Evolutionary conservation across 1,284 basidiomycete genomes (phyloP), one percentile per base, ranked within the genome.

Genomic region (Trametes pubescens): DNA sequence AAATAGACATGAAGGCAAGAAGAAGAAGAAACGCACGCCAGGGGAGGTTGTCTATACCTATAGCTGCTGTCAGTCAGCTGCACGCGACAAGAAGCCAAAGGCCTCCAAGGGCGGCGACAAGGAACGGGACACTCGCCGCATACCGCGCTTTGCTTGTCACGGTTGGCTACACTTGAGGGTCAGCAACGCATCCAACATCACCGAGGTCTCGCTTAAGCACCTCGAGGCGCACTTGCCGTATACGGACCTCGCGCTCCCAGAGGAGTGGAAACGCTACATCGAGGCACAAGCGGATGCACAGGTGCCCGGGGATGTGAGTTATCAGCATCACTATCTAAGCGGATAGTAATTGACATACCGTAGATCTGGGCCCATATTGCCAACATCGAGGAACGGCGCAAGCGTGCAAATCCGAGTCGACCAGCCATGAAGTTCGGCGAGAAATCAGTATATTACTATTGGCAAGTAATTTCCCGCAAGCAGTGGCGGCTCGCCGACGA

Each of bases 291-390:
- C 46, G 6, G 11, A 13, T 6, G 11, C n/a, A 6, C 46, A 24
- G 24, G 18, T 18, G 4, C 46, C 46, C 4, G 46, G 46, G 6
- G 24, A 48, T 9, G 46, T 48, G 46, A 48, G 22, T 24, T 24
- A 16, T 22, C 46, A 13, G 21, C 46, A 24, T 6, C n/a, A 18
- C 14, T 4, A 24, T 11, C 10, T 8, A 32, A 3, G 47, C 5
- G 24, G 4, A 49, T 5, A 9, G 4, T 13, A 21, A 11, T 49
- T 10, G 22, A 49, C 22, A 11, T 29, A 49, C 26, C 14, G 10
- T 49, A 61, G 59, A 61, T 61, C 18, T 61, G 59, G 59, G n/a
- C 11, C 13, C 46, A 61, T 14, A 56, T 61, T 26, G 21, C 47
- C 2, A 43, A 43, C 14, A 16, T 43, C n/a, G 40, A 43, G n/a